Evolutionary conservation across 257 asterid genomes (phyloP).

Genomic region (Ilex asprella): DNA sequence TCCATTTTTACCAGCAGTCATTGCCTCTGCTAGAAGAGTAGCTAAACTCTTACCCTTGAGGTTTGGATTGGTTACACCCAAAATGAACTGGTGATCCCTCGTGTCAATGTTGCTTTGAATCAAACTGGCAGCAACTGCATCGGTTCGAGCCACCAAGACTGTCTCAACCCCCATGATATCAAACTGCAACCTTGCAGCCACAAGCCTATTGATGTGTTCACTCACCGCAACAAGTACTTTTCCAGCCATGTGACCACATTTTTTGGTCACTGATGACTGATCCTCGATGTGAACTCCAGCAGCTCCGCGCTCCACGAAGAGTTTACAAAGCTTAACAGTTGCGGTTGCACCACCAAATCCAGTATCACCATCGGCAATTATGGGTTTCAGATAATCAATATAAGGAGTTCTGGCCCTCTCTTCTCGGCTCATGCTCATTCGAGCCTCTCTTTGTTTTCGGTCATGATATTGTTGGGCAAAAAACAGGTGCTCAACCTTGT

Average conservation of each 20-base stretch:
- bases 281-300: conserved; percentile 99
- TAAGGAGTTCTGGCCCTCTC: conserved; percentile 68
- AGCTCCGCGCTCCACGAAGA: conserved; percentile 96
- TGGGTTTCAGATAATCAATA: conserved; percentile 83
- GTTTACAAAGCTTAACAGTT: conserved; percentile 87
- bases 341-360: conserved; percentile 99
- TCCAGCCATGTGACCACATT: conserved; percentile 98
- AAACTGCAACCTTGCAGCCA: conserved; percentile 89
- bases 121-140: conserved; percentile 82
- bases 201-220: conserved; percentile 88
- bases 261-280: conserved; percentile 83
- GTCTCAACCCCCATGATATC: conserved; percentile 95
- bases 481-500: conserved; percentile 92
- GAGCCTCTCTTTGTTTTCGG: conserved; percentile 83
- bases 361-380: conserved; percentile 95
- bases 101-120: conserved; percentile 88
- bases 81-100: conserved; percentile 82
- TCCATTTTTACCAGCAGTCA: conserved; percentile 81
- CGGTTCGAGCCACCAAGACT: conserved; percentile 81
- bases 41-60: conserved; percentile 69
- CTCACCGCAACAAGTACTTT: conserved; percentile 82
- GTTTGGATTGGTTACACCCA: conserved; percentile 68
- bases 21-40: conserved; percentile 53
- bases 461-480: conserved; percentile 95
- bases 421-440: conserved; percentile 73